A percentile compares a stretch with the other conserved stretches of the same genome.
phyloP scores from a whole-genome alignment of 345 rosid genomes.

The Hibiscus tridactylites region DNA sequence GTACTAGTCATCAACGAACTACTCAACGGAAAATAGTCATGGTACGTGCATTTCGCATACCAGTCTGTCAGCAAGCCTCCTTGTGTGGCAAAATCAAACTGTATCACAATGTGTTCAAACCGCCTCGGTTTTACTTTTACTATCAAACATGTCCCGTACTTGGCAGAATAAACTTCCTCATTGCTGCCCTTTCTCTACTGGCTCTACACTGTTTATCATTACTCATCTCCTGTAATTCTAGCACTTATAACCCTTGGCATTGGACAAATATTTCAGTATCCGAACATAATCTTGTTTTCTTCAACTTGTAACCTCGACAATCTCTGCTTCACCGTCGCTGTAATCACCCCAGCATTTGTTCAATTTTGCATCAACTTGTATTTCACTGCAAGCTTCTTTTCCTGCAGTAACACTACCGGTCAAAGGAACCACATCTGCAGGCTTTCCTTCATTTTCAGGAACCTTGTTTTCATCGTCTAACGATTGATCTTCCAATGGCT shows the following conservation, averaged over 20 bases:
- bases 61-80: conserved; percentile 5
- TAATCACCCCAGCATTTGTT: conserved; percentile 77
- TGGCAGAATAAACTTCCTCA: conserved; percentile 2
- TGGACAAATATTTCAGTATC: not conserved
- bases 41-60: conserved; percentile 10
- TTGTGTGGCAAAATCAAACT: conserved; percentile 8
- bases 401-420: conserved; percentile 19
- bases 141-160: not conserved
- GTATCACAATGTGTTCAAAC: not conserved
- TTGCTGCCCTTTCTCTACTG: not conserved
- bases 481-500: conserved; percentile 21
- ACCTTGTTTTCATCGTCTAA: conserved; percentile 22
- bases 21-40: conserved; percentile 7
- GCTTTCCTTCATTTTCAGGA: conserved; percentile 28
- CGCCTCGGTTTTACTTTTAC: not conserved
- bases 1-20: not conserved
- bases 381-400: conserved; percentile 28
- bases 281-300: not conserved
- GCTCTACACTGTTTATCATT: not conserved
- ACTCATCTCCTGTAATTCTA: not conserved
- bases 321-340: conserved; percentile 65
- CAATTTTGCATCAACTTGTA: conserved; percentile 31
- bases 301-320: conserved; percentile 58
- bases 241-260: not conserved
- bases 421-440: conserved; percentile 8